Conservation (phyloP, 1,139 yeast species). For the Candida sanyaensis region DNA sequence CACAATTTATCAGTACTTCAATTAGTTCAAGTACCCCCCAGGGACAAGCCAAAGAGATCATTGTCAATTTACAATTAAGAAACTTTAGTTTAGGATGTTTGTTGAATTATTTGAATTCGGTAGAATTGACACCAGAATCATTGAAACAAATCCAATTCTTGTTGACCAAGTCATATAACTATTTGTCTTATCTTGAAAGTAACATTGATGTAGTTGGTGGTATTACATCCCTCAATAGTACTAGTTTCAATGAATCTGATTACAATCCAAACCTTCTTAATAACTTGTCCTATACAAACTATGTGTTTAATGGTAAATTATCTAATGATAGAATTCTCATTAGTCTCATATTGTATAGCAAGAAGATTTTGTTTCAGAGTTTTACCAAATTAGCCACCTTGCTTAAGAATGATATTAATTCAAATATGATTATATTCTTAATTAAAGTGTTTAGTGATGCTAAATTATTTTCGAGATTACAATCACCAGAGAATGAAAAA, state of each 20-base stretch:
- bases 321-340: constrained; percentile 30
- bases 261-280: constrained; percentile 33
- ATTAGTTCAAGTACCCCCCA: constrained; percentile 21
- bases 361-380: constrained; percentile 36
- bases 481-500: constrained; percentile 23
- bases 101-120: constrained; percentile 40
- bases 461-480: constrained; percentile 30
- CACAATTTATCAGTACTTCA: constrained; percentile 40
- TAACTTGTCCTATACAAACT: constrained; percentile 33
- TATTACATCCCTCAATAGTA: constrained; percentile 33
- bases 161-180: constrained; percentile 44
- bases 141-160: constrained; percentile 46
- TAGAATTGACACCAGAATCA: constrained; percentile 44
- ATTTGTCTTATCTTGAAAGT: constrained; percentile 43
- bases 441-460: constrained; percentile 43
- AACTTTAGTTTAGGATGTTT: constrained; percentile 44
- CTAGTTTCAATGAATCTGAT: constrained; percentile 29
- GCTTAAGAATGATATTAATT: constrained; percentile 40
- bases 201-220: constrained; percentile 36
- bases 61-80: constrained; percentile 41
- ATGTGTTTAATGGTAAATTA: constrained; percentile 22
- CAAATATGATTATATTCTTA: constrained; percentile 42
- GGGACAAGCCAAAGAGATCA: constrained; percentile 31
- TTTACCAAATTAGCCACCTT: constrained; percentile 31
- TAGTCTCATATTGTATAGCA: constrained; percentile 36